Evolutionary conservation across 371 early-diverging fungal species (phyloP).

Genomic region (Lichtheimia ramosa): DNA sequence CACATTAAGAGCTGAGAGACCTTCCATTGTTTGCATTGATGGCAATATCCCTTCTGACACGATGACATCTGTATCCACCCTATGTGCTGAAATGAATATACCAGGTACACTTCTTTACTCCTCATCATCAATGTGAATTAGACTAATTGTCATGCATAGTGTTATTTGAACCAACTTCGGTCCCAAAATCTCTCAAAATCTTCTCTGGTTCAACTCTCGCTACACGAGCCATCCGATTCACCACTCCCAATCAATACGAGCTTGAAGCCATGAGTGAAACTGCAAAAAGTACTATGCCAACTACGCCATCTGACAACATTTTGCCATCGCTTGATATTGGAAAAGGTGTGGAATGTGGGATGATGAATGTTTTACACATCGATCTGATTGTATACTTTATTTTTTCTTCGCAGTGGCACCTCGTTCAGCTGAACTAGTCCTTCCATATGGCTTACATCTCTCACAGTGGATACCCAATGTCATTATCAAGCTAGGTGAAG

Average conservation of each 20-base stretch:
- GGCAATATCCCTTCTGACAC: background rate
- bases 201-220: conserved; percentile 30
- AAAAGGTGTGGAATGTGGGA: too few species aligned
- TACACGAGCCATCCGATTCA: conserved; percentile 38
- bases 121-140: too few species aligned
- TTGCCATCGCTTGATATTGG: background rate
- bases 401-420: background rate
- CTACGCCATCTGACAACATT: background rate
- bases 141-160: conserved; percentile 49
- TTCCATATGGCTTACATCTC: conserved; percentile 26
- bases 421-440: conserved; percentile 11
- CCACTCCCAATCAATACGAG: conserved; percentile 72
- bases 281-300: conserved; percentile 21
- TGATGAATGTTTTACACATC: too few species aligned
- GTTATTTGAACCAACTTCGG: conserved; percentile 92
- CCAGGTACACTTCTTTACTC: conserved; percentile 22
- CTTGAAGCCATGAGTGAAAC: conserved; percentile 58
- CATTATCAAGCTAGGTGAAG: conserved; percentile 59
- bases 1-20: conserved; percentile 37
- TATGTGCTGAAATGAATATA: conserved; percentile 30
- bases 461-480: conserved; percentile 48
- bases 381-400: too few species aligned
- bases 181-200: conserved; percentile 71
- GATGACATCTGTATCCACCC: conserved; percentile 25
- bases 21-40: background rate